A percentile compares a stretch with the other conserved stretches of the same genome.
phyloP scores from a whole-genome alignment of 2,329 filamentous ascomycete species.

The Penicillium sp. region DNA sequence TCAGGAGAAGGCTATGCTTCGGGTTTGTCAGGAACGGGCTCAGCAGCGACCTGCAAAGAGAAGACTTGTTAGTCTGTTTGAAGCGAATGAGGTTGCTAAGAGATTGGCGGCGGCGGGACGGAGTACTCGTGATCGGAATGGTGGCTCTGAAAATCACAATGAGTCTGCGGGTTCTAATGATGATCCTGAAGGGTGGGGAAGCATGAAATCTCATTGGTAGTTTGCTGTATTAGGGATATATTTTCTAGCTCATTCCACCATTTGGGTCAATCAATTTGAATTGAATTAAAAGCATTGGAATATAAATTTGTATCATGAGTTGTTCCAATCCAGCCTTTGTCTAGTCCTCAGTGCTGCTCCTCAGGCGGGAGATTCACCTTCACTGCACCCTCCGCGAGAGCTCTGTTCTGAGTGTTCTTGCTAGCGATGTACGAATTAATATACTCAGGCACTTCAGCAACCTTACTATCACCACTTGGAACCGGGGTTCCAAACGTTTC shows the following conservation, averaged over 20 bases:
- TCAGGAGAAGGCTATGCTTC: slow-evolving; percentile 31
- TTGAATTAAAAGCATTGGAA: neutral
- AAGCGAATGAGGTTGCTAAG: slow-evolving; percentile 63
- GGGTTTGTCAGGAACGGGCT: slow-evolving; percentile 37
- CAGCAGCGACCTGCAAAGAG: slow-evolving; percentile 42
- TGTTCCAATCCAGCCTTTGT: neutral
- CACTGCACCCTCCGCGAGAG: slow-evolving; percentile 43
- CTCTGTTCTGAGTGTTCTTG: slow-evolving; percentile 47
- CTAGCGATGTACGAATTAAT: slow-evolving; percentile 55
- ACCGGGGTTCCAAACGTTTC: slow-evolving; percentile 64
- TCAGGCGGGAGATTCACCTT: slow-evolving; percentile 29
- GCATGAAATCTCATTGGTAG: neutral
- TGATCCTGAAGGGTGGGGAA: neutral
- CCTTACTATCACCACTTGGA: slow-evolving; percentile 58
- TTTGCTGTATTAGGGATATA: neutral
- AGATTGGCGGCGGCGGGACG: slow-evolving; percentile 37
- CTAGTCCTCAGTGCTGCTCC: slow-evolving; percentile 29
- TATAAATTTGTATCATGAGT: neutral
- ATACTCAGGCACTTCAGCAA: slow-evolving; percentile 62
- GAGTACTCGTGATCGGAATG: neutral
- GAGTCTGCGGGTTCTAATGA: neutral
- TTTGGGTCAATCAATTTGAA: neutral
- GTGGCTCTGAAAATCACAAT: neutral
- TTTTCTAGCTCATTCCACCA: neutral
- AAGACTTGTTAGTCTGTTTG: slow-evolving; percentile 56